Evolutionary conservation across 1,139 yeast genomes (phyloP).

Genomic region (Blastobotrys proliferans): DNA sequence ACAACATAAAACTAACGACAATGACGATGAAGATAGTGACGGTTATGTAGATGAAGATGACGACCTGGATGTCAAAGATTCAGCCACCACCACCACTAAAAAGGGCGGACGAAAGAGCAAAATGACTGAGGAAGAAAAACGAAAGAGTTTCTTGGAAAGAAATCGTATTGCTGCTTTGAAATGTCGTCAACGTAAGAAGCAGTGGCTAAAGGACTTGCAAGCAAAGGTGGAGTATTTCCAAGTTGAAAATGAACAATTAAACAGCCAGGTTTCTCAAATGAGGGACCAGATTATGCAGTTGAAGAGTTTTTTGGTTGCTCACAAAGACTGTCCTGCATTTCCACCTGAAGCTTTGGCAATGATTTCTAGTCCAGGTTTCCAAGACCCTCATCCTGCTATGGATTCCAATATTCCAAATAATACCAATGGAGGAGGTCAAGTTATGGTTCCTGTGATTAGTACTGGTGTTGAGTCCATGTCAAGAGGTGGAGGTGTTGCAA

Average conservation of each 20-base stretch:
- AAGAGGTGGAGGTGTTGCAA: slow-evolving; percentile 1
- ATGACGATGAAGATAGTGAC: slow-evolving; percentile 14
- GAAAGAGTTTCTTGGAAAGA: slow-evolving; percentile 80
- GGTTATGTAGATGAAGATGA: slow-evolving; percentile 3
- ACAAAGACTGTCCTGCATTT: slow-evolving; percentile 16
- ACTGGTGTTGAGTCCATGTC: slow-evolving; percentile 4
- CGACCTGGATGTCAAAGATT: slow-evolving; percentile 3
- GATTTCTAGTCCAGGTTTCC: background rate
- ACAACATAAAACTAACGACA: no score
- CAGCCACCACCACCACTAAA: background rate
- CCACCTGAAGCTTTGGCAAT: slow-evolving; percentile 12
- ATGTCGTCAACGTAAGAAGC: slow-evolving; percentile 93
- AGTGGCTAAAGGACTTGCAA: slow-evolving; percentile 79
- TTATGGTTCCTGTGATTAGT: slow-evolving; percentile 8
- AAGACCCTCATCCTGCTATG: background rate
- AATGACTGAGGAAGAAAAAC: slow-evolving; percentile 59
- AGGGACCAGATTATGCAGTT: slow-evolving; percentile 57
- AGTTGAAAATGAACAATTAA: slow-evolving; percentile 64
- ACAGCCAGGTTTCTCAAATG: slow-evolving; percentile 53
- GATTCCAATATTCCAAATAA: background rate
- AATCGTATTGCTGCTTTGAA: slow-evolving; percentile 94
- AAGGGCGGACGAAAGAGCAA: slow-evolving; percentile 27
- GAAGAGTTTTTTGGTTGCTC: slow-evolving; percentile 28
- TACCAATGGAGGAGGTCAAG: background rate
- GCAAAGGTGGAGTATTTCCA: slow-evolving; percentile 67